phyloP scores from a whole-genome alignment of 2,329 filamentous ascomycete genomes.

The Chaetomium sp. region DNA sequence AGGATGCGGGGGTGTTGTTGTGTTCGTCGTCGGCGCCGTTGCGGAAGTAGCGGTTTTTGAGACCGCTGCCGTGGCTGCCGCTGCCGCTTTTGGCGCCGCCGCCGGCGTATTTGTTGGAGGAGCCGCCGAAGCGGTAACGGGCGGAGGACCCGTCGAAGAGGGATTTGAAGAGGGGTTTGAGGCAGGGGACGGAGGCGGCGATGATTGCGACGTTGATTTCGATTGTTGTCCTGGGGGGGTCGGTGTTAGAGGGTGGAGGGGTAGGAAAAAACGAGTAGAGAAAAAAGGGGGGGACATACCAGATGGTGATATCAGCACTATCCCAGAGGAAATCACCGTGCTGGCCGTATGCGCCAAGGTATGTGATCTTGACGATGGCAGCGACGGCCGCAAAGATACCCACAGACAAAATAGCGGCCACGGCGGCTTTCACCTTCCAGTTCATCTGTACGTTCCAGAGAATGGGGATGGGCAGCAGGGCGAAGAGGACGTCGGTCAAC shows the following conservation, averaged over 20 bases:
- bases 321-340: conserved; percentile 27
- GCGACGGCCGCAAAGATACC: conserved; percentile 26
- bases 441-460: conserved; percentile 28
- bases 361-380: conserved; percentile 26
- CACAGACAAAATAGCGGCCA: conserved; percentile 24
- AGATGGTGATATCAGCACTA: conserved; percentile 26
- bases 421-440: conserved; percentile 23
- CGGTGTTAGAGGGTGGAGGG: background rate
- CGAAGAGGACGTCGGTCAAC: conserved; percentile 26
- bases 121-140: conserved; percentile 23
- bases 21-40: too few species aligned
- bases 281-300: conserved; percentile 13
- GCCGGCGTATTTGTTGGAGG: conserved; percentile 13
- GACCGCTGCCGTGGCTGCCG: background rate
- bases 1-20: too few species aligned
- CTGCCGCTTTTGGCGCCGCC: conserved; percentile 2
- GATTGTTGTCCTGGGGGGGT: conserved; percentile 23
- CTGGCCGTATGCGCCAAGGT: conserved; percentile 22
- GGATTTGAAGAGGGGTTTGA: conserved; percentile 25
- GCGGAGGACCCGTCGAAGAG: conserved; percentile 26
- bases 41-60: too few species aligned
- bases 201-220: conserved; percentile 27
- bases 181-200: conserved; percentile 25
- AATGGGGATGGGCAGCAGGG: conserved; percentile 25
- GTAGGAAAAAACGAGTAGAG: background rate